Evolutionary conservation across 2,329 filamentous ascomycete genomes (phyloP).

Genomic region (Botrytis tulipae): DNA sequence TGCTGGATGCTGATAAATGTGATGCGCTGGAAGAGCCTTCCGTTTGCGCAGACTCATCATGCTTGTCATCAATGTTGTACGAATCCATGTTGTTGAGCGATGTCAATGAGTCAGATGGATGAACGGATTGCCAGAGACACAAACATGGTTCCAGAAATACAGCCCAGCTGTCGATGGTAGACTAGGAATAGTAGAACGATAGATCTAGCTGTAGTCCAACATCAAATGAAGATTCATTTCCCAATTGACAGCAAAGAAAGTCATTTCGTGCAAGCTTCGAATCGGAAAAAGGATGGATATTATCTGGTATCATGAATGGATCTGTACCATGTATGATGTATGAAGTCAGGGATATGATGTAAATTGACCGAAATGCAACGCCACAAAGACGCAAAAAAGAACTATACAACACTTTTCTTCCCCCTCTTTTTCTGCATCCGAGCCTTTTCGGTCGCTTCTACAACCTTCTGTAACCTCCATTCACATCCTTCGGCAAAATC

Average conservation of each 20-base stretch:
- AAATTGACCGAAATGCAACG: background rate
- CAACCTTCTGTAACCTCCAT: slow-evolving; percentile 72
- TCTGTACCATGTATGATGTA: background rate
- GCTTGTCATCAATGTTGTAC: background rate
- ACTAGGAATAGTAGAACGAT: background rate
- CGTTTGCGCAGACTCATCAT: background rate
- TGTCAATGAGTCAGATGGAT: background rate
- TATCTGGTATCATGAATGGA: background rate
- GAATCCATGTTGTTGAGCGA: too few species aligned
- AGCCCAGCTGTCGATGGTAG: background rate
- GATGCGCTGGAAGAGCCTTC: background rate
- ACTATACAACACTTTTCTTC: slow-evolving; percentile 10
- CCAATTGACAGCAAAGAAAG: too few species aligned
- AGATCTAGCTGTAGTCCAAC: background rate
- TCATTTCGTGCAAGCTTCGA: background rate
- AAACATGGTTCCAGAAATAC: background rate
- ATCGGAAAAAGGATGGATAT: background rate
- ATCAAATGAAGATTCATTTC: background rate
- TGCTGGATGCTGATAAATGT: background rate
- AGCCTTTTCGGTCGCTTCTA: slow-evolving; percentile 46
- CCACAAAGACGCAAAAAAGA: background rate
- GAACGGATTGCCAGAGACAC: background rate
- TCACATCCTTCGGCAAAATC: slow-evolving; percentile 77
- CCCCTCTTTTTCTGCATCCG: slow-evolving; percentile 26
- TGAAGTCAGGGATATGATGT: background rate